phyloP scores from a whole-genome alignment of 2,329 filamentous ascomycete genomes.

The Graphiopsis chlorocephala region DNA sequence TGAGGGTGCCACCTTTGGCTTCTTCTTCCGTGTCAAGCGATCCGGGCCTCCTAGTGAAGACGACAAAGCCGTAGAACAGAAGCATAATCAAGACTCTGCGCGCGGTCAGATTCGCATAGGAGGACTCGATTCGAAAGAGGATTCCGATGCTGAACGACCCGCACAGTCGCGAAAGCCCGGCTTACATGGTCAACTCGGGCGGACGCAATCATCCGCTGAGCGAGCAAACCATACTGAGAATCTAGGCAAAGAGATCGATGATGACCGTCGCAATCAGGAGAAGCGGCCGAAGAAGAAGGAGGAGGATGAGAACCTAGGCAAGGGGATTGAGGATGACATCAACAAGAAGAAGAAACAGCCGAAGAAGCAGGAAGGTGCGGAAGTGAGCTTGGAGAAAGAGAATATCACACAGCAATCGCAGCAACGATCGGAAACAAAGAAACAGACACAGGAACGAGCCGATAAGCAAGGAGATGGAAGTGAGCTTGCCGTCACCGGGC shows the following conservation, averaged over 20 bases:
- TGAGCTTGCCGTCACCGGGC: not conserved
- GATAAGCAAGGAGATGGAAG: not conserved
- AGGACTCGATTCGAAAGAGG: slow-evolving; percentile 7
- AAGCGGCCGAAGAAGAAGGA: not conserved
- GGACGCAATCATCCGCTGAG: slow-evolving; percentile 19
- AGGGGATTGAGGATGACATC: slow-evolving; percentile 26
- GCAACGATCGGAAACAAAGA: not conserved
- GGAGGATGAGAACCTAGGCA: slow-evolving; percentile 36
- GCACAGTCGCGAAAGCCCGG: slow-evolving; percentile 7
- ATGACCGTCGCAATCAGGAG: slow-evolving; percentile 17
- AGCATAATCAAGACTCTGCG: not conserved
- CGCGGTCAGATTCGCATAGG: slow-evolving; percentile 6
- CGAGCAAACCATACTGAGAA: slow-evolving; percentile 31
- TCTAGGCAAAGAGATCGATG: slow-evolving; percentile 31
- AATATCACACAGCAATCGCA: not conserved
- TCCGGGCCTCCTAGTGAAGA: slow-evolving; percentile 12
- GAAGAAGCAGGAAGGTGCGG: not conserved
- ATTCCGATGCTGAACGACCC: not conserved
- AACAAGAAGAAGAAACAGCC: not conserved
- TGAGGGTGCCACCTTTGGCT: slow-evolving; percentile 42
- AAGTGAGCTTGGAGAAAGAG: not conserved
- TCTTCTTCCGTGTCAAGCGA: slow-evolving; percentile 34
- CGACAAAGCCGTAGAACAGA: not conserved
- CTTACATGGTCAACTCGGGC: not conserved
- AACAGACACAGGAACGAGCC: not conserved